phyloP scores from a whole-genome alignment of 441 rosid species.

The Bruguiera hainesii region DNA sequence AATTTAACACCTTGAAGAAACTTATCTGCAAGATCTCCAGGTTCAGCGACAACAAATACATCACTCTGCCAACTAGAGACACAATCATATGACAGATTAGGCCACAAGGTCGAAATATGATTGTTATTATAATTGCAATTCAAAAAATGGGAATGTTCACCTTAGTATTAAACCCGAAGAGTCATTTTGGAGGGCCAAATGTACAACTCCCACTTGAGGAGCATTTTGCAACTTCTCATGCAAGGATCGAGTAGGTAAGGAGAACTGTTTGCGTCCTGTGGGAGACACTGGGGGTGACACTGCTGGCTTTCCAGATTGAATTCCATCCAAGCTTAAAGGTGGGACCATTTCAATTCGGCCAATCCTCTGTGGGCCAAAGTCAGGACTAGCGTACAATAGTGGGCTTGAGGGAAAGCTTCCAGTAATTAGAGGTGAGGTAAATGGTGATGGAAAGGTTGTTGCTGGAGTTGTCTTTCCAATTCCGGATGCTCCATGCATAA shows the following conservation, averaged over 20 bases:
- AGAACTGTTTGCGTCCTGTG: conserved; percentile 58
- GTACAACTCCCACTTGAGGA: conserved; percentile 92
- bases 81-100: conserved; percentile 27
- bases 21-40: conserved; percentile 89
- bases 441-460: conserved; percentile 79
- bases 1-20: conserved; percentile 80
- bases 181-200: conserved; percentile 89
- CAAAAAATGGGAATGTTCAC: conserved; percentile 34
- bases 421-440: conserved; percentile 74
- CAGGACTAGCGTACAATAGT: conserved; percentile 68
- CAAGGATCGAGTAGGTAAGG: conserved; percentile 72
- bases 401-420: conserved; percentile 98
- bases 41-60: conserved; percentile 97
- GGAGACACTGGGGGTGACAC: conserved; percentile 78
- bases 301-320: conserved; percentile 51
- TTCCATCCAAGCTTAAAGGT: conserved; percentile 85
- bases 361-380: conserved; percentile 63
- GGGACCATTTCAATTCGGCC: conserved; percentile 87
- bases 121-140: conserved; percentile 6
- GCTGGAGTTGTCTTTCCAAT: conserved; percentile 47
- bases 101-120: conserved; percentile 16
- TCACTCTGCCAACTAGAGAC: conserved; percentile 88
- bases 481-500: conserved; percentile 56
- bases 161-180: conserved; percentile 75
- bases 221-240: conserved; percentile 84